Evolutionary conservation across 805 yeast species (phyloP), one percentile per base, ranked within the genome.

Genomic region (Metschnikowia similis): DNA sequence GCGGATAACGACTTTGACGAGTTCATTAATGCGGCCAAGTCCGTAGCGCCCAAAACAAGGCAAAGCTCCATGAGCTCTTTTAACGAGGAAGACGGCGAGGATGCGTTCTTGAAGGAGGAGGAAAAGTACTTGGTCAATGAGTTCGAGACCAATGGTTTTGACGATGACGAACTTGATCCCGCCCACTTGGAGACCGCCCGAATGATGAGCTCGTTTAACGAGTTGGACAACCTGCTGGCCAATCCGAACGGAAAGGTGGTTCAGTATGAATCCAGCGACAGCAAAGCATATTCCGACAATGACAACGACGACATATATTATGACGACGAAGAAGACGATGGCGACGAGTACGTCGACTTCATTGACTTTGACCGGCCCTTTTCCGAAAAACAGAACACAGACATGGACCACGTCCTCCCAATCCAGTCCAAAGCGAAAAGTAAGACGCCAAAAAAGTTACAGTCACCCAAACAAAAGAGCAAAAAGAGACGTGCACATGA

Each of bases 1-100:
- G 79, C 76, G 1, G 80, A 75, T 49, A 72, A 72, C 45, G 79
- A 74, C 51, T 49, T 67, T 14, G 77, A 71, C 37, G 77, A 73
- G 48, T 71, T 72, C 49, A 49, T 31, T 47, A 52, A 50, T 1
- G 51, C 38, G 14, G 35, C 47, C 8, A 54, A 47, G 6, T 39
- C 50, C 4, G 41, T 31, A 3, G 42, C 40, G 5, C 28, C 50
- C 29, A 37, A 45, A 4, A 43, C 58, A 6, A 50, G 72, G 30
- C 64, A 59, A 26, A 64, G 62, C 47, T 67, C 75, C 2, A 48
- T 68, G 28, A 67, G 63, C 30, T 64, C 71, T 3, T 28, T 64
- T n/a, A 69, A 65, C 38, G 70, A 63, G 31, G 72, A 66, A 17
- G 74, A 69, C 10, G 64, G 63, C 49, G 63, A 67, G 35, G 74